phyloP scores from a whole-genome alignment of 1,139 yeast species.

The Candida labiduridarum region DNA sequence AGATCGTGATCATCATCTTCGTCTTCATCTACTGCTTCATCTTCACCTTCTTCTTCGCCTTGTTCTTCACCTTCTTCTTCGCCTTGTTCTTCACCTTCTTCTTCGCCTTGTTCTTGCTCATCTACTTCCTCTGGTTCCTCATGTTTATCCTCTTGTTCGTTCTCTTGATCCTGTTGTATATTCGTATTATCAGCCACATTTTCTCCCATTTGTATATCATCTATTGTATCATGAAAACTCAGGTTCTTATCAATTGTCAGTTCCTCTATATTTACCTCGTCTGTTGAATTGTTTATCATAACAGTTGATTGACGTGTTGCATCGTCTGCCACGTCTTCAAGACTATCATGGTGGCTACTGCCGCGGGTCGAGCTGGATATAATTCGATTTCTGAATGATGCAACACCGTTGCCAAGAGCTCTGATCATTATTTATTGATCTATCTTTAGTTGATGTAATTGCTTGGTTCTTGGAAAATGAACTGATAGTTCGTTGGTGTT shows the following conservation, averaged over 20 bases:
- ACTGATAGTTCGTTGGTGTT: too few species aligned
- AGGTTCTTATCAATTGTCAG: not conserved
- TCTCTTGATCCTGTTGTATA: too few species aligned
- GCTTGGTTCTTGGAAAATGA: too few species aligned
- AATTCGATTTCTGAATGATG: not conserved
- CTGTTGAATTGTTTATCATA: not conserved
- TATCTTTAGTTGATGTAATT: not conserved
- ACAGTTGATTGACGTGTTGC: too few species aligned
- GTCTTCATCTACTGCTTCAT: too few species aligned
- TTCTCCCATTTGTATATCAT: not conserved
- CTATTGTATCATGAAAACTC: not conserved
- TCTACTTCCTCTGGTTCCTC: too few species aligned
- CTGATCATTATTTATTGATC: not conserved
- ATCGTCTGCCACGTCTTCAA: too few species aligned
- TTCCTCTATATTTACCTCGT: not conserved
- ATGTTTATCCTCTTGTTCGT: too few species aligned
- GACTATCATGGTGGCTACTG: too few species aligned
- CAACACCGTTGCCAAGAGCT: not conserved
- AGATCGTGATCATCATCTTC: too few species aligned
- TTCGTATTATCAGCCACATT: too few species aligned
- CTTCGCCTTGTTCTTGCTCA: not conserved
- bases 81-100: not conserved
- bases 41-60: not conserved
- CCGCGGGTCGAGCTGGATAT: too few species aligned
- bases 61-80: not conserved